Percentiles rank a stretch among this genome's conserved stretches.
Conservation (phyloP, 495 filamentous ascomycete genomes). For the Immersiella caudata region DNA sequence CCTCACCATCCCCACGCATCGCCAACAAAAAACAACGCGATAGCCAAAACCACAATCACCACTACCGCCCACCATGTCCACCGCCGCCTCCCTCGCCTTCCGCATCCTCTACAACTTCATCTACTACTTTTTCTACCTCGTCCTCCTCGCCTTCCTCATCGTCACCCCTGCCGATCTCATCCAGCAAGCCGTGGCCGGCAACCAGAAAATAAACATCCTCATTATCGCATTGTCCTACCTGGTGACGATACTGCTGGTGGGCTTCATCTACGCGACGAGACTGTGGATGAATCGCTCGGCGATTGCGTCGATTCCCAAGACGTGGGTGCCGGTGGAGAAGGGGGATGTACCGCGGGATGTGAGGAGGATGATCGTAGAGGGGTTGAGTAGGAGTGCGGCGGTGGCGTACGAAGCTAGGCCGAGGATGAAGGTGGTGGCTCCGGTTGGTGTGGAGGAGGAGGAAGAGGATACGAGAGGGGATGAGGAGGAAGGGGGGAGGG, state of each 20-base stretch:
- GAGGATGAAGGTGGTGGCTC: conserved; percentile 47
- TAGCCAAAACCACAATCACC: not conserved
- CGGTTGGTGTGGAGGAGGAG: conserved; percentile 18
- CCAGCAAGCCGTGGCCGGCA: conserved; percentile 67
- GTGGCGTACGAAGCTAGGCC: conserved; percentile 79
- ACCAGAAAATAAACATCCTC: conserved; percentile 78
- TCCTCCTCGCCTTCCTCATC: conserved; percentile 72
- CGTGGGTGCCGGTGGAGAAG: conserved; percentile 79
- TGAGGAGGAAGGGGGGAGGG: not conserved
- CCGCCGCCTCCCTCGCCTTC: conserved; percentile 50
- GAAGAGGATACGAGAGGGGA: conserved; percentile 9
- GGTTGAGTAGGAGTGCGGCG: conserved; percentile 73
- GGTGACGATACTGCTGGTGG: conserved; percentile 68
- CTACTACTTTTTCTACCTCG: conserved; percentile 75
- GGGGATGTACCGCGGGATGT: conserved; percentile 75
- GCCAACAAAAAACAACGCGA: not conserved
- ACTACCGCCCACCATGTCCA: conserved; percentile 9
- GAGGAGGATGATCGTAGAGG: conserved; percentile 69
- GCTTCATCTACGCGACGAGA: conserved; percentile 80
- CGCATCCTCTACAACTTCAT: conserved; percentile 79
- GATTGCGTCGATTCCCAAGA: conserved; percentile 79
- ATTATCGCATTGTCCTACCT: conserved; percentile 79
- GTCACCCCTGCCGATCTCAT: conserved; percentile 84
- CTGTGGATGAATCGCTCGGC: conserved; percentile 84
- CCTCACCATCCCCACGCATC: not conserved